A percentile compares a stretch with the other conserved stretches of the same genome.
phyloP scores from a whole-genome alignment of 768 basidiomycete genomes.

The Sutorius australiensis region DNA sequence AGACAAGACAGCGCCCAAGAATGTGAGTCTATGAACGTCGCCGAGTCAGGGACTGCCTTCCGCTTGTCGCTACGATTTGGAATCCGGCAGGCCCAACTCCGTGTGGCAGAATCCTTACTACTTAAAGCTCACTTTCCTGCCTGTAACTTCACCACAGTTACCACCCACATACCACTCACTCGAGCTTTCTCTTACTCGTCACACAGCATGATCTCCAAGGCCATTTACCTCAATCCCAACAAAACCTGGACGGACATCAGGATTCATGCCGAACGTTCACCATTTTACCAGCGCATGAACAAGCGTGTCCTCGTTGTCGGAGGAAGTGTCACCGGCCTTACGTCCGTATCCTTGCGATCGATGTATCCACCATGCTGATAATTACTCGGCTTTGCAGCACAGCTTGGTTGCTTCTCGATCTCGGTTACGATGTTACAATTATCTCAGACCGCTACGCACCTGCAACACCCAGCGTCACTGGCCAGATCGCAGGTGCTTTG shows the following conservation, averaged over 20 bases:
- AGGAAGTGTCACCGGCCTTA: background rate
- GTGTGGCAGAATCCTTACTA: too few species aligned
- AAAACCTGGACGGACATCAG: background rate
- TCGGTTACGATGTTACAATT: background rate
- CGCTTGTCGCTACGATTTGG: too few species aligned
- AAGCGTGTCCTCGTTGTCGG: background rate
- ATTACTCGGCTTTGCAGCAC: background rate
- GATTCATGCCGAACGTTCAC: background rate
- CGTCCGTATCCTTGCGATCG: background rate
- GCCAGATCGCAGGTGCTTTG: background rate
- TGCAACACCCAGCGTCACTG: background rate
- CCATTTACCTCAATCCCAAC: background rate
- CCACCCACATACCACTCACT: background rate
- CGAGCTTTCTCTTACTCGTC: background rate
- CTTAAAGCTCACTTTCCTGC: too few species aligned
- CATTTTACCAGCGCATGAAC: background rate
- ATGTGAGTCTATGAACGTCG: too few species aligned
- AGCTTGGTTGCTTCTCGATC: background rate
- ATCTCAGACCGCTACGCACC: background rate
- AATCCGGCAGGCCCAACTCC: too few species aligned
- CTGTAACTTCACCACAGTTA: too few species aligned
- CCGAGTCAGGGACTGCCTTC: too few species aligned
- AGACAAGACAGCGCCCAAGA: too few species aligned
- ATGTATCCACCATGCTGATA: background rate
- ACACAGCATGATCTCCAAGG: background rate